Base-by-base conservation (phyloP, 495 filamentous ascomycete species). In the Lichenothelia convexa region DNA sequence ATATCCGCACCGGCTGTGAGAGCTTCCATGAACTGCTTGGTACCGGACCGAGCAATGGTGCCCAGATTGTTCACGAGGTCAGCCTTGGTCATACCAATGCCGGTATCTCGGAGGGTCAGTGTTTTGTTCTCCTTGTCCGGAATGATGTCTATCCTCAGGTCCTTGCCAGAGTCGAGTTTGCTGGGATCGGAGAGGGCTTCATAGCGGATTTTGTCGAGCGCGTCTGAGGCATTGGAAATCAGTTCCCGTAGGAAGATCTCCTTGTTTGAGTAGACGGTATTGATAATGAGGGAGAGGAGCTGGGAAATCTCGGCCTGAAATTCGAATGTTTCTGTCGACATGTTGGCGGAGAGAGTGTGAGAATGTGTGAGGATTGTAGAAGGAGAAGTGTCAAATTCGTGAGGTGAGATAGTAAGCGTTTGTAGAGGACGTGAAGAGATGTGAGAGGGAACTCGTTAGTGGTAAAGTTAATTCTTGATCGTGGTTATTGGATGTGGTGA, bases 281-380 rank as follows among this genome's bases (percentile, higher is more conserved):
- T 97, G 70, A 97, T 95, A 65, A 97, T 95, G 54, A 97, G 76
- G 44, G 78, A 84, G 55, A 97, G 80, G 36, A 97, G 81, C 83
- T 97, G 89, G 76, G 84, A 93, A 62, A 95, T 95, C 78, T 94
- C 87, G 78, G 86, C 87, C 75, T 97, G 89, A 70, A 97, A 97
- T 76, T 94, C 85, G 68, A 94, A 94, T 41, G 82, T 91, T 68
- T 93, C 80, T 20, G 43, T 57, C 57, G 85, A 61, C 84, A 91
- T 89, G 57, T 58, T 81, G 65, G 60, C 48, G 56, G 55, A 45
- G 39, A 15, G 11, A 12, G 24, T 30, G 24, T 27, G 24, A 8
- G 24, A 27, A 27, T 7, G 24, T 8, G 7, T 32, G 6, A 17
- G 6, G 16, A 6, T 18, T 32, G 30, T 32, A 27, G 24, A 27